A percentile compares a stretch with the other conserved stretches of the same genome.
Conservation (phyloP, 2,329 filamentous ascomycete species). For the Colletotrichum sp. region DNA sequence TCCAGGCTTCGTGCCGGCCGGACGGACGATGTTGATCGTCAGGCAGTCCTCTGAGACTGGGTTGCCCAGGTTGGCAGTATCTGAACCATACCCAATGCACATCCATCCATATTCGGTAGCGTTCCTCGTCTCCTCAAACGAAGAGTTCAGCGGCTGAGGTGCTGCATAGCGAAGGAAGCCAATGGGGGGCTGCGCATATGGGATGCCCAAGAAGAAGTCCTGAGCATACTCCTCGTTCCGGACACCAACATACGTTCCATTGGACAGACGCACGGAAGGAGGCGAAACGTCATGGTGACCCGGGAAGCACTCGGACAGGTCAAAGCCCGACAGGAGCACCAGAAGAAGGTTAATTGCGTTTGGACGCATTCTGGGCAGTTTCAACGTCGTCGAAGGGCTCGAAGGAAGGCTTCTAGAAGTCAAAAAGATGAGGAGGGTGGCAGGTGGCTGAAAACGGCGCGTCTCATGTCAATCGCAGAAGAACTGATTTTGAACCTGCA, state of each 20-base stretch:
- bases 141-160: constrained; percentile 53
- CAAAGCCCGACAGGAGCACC: constrained; percentile 1
- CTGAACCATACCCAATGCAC: constrained; percentile 55
- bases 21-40: constrained; percentile 53
- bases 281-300: not conserved
- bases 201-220: constrained; percentile 67
- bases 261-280: constrained; percentile 9
- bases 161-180: constrained; percentile 63
- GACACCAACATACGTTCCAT: constrained; percentile 43
- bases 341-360: constrained; percentile 10
- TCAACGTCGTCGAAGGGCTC: not conserved
- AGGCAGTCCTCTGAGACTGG: constrained; percentile 60
- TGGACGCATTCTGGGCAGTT: constrained; percentile 3
- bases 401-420: not conserved
- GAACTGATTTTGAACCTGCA: not conserved
- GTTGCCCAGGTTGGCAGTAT: constrained; percentile 26
- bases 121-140: constrained; percentile 46
- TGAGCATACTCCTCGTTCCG: constrained; percentile 44
- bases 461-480: not conserved
- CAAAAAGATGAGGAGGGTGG: not conserved
- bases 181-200: constrained; percentile 65
- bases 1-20: constrained; percentile 41
- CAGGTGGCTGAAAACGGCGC: not conserved
- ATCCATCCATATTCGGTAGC: constrained; percentile 50
- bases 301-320: constrained; percentile 1